Evolutionary conservation across 345 rosid species (phyloP).

Genomic region (Hypericum perforatum): DNA sequence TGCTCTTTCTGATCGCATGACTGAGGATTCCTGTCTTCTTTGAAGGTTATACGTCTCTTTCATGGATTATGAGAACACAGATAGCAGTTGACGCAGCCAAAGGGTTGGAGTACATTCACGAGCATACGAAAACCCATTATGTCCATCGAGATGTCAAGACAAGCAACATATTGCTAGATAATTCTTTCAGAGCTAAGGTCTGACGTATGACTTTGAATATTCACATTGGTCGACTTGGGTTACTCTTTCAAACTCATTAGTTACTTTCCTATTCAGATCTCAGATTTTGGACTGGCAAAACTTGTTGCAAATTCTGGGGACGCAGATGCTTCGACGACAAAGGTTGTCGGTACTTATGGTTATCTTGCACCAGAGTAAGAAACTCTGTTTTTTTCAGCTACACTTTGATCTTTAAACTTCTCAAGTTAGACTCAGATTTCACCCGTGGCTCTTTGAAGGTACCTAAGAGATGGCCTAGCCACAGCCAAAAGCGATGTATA

Average conservation of each 20-base stretch:
- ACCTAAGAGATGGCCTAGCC: constrained; percentile 80
- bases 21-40: constrained; percentile 8
- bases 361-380: constrained; percentile 96
- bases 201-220: not conserved
- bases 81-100: constrained; percentile 89
- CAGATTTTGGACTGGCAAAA: constrained; percentile 93
- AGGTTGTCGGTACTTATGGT: constrained; percentile 96
- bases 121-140: constrained; percentile 86
- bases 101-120: constrained; percentile 95
- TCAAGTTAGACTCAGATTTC: constrained; percentile 6
- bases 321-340: constrained; percentile 71
- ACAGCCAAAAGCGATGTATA: constrained; percentile 85
- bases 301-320: constrained; percentile 71
- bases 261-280: constrained; percentile 44
- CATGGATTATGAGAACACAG: constrained; percentile 89
- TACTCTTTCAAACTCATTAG: not conserved
- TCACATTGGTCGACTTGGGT: too few species aligned
- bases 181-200: constrained; percentile 85
- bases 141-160: constrained; percentile 97
- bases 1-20: not conserved
- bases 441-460: constrained; percentile 34
- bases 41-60: constrained; percentile 73
- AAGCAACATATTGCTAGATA: constrained; percentile 81
- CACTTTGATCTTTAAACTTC: not conserved
- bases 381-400: constrained; percentile 4